Base-by-base conservation (phyloP, 805 yeast species). In the Wickerhamomyces ciferrii region DNA sequence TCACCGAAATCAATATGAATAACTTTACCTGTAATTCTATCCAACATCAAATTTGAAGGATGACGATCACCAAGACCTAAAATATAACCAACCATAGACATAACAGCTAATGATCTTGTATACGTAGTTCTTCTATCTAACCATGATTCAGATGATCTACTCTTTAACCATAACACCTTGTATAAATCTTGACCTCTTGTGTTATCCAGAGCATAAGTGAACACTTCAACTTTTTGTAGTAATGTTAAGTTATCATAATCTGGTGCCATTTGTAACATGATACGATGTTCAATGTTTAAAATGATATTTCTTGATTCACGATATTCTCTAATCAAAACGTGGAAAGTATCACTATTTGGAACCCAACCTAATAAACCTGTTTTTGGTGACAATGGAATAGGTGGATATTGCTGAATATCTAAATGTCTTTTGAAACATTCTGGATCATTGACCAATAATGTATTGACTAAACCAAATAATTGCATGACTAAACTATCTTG, bases 401-500 rank as follows among this genome's bases (percentile, higher is more conserved):
- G 97, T 0, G 97, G 84, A 68, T 81, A 94, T 53, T 83, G 84
- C 59, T 90, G 97, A 50, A 94, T 90, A 61, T 87, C 95, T 68
- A 94, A 74, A 63, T 94, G 98, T 53, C 99, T 78, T 70, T 89
- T 91, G 76, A 91, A 94, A 62, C 97, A 90, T 62, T 94, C 99
- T 0, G 97, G 83, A 63, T 94, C 97, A 56, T 87, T 87, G 5
- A 84, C 78, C 52, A 94, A 74, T 42, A 95, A 71, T 0, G 97
- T 90, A 61, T 95, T 94, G 3, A 94, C 98, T 59, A 94, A 72
- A 1, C 98, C 98, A 66, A 94, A 92, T 55, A 94, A 71, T 67
- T 94, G 99, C 99, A 94, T 94, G 24, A 92, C 99, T 64, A 95
- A 75, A 59, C 89, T 88, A 68, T 94, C 99, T 63, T 94, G 99